These are phyloP conservation scores for Microdochium bolleyi DNA, from an alignment of 2,329 filamentous ascomycete species.

Conservation along the genomic window DNA sequence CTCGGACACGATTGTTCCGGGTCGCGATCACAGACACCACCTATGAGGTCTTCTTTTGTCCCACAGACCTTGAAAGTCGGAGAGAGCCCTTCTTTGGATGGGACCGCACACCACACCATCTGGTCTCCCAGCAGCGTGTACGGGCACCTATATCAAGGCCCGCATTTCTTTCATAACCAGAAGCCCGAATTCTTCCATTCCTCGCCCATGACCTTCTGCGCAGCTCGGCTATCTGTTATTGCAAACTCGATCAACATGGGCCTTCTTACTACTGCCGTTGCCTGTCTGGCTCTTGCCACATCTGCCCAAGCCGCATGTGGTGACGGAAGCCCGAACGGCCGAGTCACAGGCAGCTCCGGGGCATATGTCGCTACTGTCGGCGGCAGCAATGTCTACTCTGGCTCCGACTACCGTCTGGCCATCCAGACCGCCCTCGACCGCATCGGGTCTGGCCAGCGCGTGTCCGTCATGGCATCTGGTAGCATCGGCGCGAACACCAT, in stretches of 20 bases:
- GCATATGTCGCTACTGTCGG: slow-evolving; percentile 38
- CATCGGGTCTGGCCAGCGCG: slow-evolving; percentile 41
- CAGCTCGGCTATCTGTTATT: background rate
- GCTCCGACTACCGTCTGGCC: slow-evolving; percentile 43
- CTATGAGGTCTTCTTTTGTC: too few species aligned
- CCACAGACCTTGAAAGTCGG: too few species aligned
- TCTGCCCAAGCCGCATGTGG: slow-evolving; percentile 29
- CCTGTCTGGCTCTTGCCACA: background rate
- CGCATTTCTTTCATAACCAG: too few species aligned
- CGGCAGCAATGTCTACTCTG: slow-evolving; percentile 37
- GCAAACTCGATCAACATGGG: background rate
- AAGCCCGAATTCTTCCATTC: too few species aligned
- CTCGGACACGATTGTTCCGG: too few species aligned
- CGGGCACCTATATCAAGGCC: too few species aligned
- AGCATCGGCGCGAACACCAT: slow-evolving; percentile 47
- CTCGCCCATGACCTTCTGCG: too few species aligned
- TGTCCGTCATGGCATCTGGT: slow-evolving; percentile 45
- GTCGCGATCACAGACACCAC: too few species aligned
- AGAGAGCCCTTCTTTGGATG: too few species aligned
- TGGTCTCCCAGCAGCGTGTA: too few species aligned
- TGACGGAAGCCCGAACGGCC: slow-evolving; percentile 34
- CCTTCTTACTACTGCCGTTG: background rate
- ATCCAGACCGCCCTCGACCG: slow-evolving; percentile 47
- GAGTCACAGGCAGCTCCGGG: slow-evolving; percentile 34
- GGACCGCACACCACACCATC: too few species aligned